Conservation (phyloP, 768 basidiomycete genomes). For the Leucocoprinus leucothites region DNA sequence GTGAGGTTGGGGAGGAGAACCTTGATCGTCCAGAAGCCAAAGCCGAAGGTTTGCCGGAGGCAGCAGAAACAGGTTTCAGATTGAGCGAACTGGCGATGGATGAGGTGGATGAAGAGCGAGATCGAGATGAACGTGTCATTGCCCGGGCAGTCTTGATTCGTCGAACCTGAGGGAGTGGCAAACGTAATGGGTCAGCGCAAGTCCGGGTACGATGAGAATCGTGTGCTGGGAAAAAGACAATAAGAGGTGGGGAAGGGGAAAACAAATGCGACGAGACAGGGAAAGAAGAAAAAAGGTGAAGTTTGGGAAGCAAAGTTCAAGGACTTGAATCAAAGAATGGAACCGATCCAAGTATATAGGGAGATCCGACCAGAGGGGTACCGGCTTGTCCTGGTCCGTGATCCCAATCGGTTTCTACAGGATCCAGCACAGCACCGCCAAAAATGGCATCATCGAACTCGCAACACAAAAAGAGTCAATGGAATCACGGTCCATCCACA, state of each 20-base stretch:
- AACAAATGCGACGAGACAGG: no score
- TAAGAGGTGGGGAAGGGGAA: no score
- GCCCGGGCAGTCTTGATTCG: constrained; percentile 64
- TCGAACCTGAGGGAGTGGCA: constrained; percentile 51
- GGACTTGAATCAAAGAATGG: background rate
- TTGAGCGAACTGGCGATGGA: constrained; percentile 21
- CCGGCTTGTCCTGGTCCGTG: no score
- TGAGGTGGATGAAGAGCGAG: constrained; percentile 19
- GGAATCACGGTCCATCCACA: no score
- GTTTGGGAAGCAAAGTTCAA: background rate
- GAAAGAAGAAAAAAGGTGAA: constrained; percentile 2
- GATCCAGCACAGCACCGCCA: no score
- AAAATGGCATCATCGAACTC: no score
- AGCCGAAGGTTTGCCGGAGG: constrained; percentile 21
- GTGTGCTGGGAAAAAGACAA: constrained; percentile 12
- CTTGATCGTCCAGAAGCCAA: constrained; percentile 8
- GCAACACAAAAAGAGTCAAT: no score
- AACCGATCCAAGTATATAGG: no score
- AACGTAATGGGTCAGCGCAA: no score
- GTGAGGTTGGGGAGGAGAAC: background rate
- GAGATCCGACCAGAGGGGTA: no score
- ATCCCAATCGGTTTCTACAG: no score
- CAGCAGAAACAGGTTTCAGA: constrained; percentile 28
- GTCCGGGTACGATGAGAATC: no score
- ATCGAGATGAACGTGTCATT: constrained; percentile 32